These are phyloP conservation scores for Croton laevigatus DNA, from an alignment of 441 rosid species.

Conservation along the genomic window DNA sequence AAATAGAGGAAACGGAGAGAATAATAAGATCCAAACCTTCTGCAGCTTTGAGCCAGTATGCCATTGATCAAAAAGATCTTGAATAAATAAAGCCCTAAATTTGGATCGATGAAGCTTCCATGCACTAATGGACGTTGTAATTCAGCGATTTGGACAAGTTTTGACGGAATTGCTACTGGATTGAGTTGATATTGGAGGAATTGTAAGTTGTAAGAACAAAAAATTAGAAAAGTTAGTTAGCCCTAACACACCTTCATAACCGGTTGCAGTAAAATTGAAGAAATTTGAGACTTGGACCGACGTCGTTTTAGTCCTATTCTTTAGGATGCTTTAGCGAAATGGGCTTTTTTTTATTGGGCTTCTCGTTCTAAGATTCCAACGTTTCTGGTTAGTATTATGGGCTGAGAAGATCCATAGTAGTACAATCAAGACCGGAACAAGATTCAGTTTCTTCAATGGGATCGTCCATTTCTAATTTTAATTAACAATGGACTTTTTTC, in stretches of 20 bases:
- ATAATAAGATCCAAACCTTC: constrained; percentile 59
- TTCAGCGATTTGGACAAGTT: not conserved
- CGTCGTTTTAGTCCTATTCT: not conserved
- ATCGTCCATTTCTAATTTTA: no score
- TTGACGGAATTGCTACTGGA: not conserved
- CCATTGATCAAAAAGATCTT: constrained; percentile 47
- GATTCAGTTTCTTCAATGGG: no score
- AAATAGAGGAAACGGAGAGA: not conserved
- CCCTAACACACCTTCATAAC: constrained; percentile 6
- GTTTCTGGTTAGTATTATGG: no score
- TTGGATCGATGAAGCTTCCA: constrained; percentile 40
- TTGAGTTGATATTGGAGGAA: not conserved
- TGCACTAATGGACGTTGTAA: constrained; percentile 25
- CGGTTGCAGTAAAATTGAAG: constrained; percentile 15
- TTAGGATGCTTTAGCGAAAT: not conserved
- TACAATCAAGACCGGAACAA: no score
- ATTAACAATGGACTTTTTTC: no score
- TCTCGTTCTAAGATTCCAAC: no score
- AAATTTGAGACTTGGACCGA: constrained; percentile 4
- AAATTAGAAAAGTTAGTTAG: not conserved
- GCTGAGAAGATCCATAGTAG: no score
- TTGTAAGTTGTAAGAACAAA: not conserved
- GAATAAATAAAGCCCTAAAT: constrained; percentile 33
- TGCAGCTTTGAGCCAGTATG: constrained; percentile 98
- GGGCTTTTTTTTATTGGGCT: not conserved